These are phyloP conservation scores for Pythium biforme DNA, from an alignment of 352 stramenopile genomes.

Conservation along the genomic window DNA sequence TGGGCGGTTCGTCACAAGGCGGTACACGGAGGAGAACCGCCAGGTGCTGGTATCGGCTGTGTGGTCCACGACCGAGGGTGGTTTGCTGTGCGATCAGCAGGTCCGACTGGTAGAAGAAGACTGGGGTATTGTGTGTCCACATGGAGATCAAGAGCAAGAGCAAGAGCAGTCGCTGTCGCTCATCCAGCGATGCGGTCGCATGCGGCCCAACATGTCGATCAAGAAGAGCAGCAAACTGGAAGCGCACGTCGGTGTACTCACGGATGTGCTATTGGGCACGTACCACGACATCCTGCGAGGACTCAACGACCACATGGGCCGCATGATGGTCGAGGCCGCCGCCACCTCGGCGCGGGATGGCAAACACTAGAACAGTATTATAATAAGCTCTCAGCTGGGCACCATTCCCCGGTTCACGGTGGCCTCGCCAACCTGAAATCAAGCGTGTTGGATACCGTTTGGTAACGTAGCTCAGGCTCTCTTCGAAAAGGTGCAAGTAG, in stretches of 20 bases:
- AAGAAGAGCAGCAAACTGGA: slow-evolving; percentile 1
- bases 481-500: too few relatives aligned
- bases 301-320: slow-evolving; percentile 7
- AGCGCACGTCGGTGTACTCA: slow-evolving; percentile 7
- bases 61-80: slow-evolving; percentile 6
- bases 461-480: too few relatives aligned
- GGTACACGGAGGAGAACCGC: slow-evolving; percentile 4
- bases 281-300: slow-evolving; percentile 13
- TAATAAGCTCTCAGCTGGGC: too few relatives aligned
- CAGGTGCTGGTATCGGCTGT: slow-evolving; percentile 8
- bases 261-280: slow-evolving; percentile 9
- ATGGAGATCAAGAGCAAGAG: neutral
- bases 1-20: slow-evolving; percentile 1
- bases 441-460: too few relatives aligned
- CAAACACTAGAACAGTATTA: too few relatives aligned
- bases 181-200: slow-evolving; percentile 2
- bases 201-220: neutral
- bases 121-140: slow-evolving; percentile 4
- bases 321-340: slow-evolving; percentile 17
- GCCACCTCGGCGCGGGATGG: too few relatives aligned
- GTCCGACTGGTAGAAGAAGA: slow-evolving; percentile 11
- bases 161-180: neutral
- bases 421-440: too few relatives aligned
- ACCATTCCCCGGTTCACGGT: too few relatives aligned
- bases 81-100: neutral